Evolutionary conservation across 148 eudicot species (phyloP).

Genomic region (Vaccinium vitisidaea): DNA sequence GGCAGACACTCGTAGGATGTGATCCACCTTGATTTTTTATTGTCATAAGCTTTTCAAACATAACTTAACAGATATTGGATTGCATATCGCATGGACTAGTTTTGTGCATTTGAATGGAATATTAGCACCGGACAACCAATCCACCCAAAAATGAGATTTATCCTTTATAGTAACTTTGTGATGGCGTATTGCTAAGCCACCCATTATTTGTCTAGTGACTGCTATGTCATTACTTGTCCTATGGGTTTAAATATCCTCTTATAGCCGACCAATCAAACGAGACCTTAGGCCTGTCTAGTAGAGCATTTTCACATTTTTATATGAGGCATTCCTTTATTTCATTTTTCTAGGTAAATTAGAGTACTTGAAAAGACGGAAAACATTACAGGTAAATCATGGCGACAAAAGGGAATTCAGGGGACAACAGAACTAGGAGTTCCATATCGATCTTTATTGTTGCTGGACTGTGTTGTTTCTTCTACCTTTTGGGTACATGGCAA

Average conservation of each 20-base stretch:
- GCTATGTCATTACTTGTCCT: not conserved
- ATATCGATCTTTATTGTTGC: constrained; percentile 31
- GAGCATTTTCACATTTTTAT: not conserved
- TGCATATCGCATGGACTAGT: not conserved
- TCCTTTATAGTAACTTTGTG: not conserved
- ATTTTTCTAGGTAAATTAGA: not conserved
- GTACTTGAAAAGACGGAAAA: not conserved
- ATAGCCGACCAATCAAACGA: not conserved
- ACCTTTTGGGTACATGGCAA: constrained; percentile 48
- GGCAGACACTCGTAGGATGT: not conserved
- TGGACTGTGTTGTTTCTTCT: constrained; percentile 48
- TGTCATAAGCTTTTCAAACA: not conserved
- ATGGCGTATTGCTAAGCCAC: not conserved
- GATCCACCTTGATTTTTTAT: not conserved
- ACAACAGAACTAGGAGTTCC: constrained; percentile 37
- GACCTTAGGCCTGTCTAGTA: not conserved
- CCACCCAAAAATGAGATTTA: not conserved
- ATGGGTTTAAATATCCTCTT: not conserved
- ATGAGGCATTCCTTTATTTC: not conserved
- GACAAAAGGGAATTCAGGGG: constrained; percentile 46
- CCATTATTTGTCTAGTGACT: not conserved
- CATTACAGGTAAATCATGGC: constrained; percentile 36
- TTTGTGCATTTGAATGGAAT: not conserved
- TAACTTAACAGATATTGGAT: not conserved
- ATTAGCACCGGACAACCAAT: not conserved